phyloP scores from a whole-genome alignment of 2,329 filamentous ascomycete species.

The Stemphylium beticola region DNA sequence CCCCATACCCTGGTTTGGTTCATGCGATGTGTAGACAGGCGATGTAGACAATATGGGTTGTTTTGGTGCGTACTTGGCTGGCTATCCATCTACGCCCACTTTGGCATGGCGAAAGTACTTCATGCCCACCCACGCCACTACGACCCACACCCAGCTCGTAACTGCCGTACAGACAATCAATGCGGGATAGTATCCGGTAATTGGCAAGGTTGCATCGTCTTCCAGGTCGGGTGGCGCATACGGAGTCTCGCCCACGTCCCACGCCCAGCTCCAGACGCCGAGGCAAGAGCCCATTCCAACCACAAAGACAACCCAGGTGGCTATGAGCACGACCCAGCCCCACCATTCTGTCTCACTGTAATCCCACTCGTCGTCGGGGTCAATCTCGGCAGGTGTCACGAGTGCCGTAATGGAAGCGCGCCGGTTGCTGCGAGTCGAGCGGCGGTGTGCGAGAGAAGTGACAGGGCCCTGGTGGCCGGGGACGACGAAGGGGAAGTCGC shows the following conservation, averaged over 20 bases:
- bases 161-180: slow-evolving; percentile 91
- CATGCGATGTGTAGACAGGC: slow-evolving; percentile 11
- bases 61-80: slow-evolving; percentile 3
- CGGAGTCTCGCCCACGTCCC: slow-evolving; percentile 95
- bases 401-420: slow-evolving; percentile 31
- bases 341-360: slow-evolving; percentile 97
- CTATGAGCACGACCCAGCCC: slow-evolving; percentile 90
- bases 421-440: slow-evolving; percentile 36
- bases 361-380: slow-evolving; percentile 71
- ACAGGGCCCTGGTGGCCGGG: slow-evolving; percentile 25
- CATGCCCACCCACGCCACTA: slow-evolving; percentile 98
- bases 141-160: slow-evolving; percentile 99
- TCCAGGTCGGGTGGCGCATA: slow-evolving; percentile 95
- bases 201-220: slow-evolving; percentile 91
- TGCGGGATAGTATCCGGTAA: slow-evolving; percentile 96
- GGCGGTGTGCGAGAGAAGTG: slow-evolving; percentile 39
- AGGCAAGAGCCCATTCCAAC: slow-evolving; percentile 95
- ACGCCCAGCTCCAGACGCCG: slow-evolving; percentile 97
- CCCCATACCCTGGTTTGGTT: slow-evolving; percentile 11
- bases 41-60: slow-evolving; percentile 13
- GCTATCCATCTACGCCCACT: slow-evolving; percentile 66
- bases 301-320: slow-evolving; percentile 96
- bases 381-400: slow-evolving; percentile 32
- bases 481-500: slow-evolving; percentile 49
- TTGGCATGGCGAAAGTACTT: slow-evolving; percentile 99